A percentile compares a stretch with the other conserved stretches of the same genome.
Conservation (phyloP, 306 rosid species). For the Prunus persica region DNA sequence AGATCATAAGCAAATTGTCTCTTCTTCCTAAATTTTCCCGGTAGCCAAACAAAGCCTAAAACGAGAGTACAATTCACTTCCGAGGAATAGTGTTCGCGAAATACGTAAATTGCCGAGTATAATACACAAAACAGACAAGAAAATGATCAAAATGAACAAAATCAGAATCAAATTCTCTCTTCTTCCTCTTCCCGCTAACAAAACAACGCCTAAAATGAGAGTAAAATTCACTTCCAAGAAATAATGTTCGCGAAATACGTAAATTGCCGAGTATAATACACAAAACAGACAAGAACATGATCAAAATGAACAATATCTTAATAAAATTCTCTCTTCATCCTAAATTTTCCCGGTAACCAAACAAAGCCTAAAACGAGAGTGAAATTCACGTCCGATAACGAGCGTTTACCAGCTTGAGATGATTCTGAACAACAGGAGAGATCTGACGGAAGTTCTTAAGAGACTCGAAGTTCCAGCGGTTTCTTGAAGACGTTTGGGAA, state of each 20-base stretch:
- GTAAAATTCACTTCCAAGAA: too few species aligned
- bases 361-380: not conserved
- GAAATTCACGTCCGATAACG: not conserved
- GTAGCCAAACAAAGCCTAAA: too few species aligned
- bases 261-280: not conserved
- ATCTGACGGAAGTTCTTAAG: constrained; percentile 74
- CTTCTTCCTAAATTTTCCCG: not conserved
- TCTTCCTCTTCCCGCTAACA: too few species aligned
- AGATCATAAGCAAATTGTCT: not conserved
- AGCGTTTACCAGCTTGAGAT: constrained; percentile 55
- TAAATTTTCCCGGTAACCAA: not conserved
- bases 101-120: not conserved
- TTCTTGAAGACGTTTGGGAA: constrained; percentile 47
- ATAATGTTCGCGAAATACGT: too few species aligned
- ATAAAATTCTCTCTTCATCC: too few species aligned
- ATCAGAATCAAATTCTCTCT: too few species aligned
- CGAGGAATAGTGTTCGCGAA: too few species aligned
- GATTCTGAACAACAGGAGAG: constrained; percentile 70
- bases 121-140: not conserved
- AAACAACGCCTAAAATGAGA: too few species aligned
- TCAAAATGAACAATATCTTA: not conserved
- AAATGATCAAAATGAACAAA: too few species aligned
- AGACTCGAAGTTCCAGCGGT: constrained; percentile 65
- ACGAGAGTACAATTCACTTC: too few species aligned
- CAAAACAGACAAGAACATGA: not conserved